Conservation (phyloP, 768 basidiomycete species). For the Rhodotorula graminis region DNA sequence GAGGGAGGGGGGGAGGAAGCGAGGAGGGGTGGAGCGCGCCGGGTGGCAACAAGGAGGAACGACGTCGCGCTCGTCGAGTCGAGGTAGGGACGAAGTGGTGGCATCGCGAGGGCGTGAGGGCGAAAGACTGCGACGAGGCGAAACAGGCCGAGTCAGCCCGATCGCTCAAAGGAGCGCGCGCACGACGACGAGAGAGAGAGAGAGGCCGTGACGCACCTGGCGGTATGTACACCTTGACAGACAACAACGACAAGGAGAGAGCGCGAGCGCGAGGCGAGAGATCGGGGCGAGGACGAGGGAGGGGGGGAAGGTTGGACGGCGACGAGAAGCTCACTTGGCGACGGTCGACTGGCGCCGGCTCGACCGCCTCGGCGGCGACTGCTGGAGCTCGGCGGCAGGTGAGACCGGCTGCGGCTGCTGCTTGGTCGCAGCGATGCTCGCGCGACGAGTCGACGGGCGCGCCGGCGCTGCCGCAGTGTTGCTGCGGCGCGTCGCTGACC, state of each 20-base stretch:
- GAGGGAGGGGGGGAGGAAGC: no score
- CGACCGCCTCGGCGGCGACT: constrained; percentile 5
- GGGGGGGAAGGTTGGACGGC: neutral
- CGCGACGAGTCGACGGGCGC: neutral
- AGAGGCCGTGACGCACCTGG: neutral
- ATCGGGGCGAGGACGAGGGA: neutral
- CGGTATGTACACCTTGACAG: neutral
- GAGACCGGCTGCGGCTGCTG: neutral
- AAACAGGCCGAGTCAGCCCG: no score
- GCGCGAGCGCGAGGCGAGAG: neutral
- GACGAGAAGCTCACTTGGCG: neutral
- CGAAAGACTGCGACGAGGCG: neutral
- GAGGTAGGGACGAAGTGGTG: neutral
- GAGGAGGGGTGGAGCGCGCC: no score
- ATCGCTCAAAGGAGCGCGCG: no score
- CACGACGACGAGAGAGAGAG: neutral
- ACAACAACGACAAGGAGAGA: neutral
- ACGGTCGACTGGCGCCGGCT: neutral
- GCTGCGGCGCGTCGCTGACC: neutral
- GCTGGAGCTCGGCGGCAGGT: neutral
- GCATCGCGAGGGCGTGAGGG: neutral
- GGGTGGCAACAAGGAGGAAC: no score
- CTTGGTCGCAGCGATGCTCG: neutral
- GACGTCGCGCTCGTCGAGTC: no score
- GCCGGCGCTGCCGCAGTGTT: neutral